phyloP scores from a whole-genome alignment of 108 stramenopile species.

The Ochromonas danica region DNA sequence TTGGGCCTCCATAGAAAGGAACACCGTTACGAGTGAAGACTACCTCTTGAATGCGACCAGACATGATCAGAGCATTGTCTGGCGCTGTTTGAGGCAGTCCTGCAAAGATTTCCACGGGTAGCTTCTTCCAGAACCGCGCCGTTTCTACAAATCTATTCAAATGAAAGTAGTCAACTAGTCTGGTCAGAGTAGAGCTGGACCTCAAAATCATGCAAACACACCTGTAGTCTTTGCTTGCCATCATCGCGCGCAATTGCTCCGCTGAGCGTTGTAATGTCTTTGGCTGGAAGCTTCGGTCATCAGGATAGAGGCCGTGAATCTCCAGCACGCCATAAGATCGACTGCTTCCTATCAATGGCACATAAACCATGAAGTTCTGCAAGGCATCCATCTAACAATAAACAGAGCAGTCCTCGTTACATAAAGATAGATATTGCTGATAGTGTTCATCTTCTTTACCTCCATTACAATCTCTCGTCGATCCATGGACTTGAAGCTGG shows the following conservation, averaged over 20 bases:
- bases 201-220: not conserved
- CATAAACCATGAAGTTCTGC: slow-evolving; percentile 1
- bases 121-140: slow-evolving; percentile 10
- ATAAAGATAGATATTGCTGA: not conserved
- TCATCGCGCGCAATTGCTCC: slow-evolving; percentile 4
- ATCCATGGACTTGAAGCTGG: not conserved
- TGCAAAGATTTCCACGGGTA: not conserved
- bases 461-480: slow-evolving; percentile 6
- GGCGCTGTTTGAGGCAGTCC: not conserved
- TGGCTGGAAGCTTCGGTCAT: not conserved
- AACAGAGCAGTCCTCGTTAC: not conserved
- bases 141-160: not conserved
- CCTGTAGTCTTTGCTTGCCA: slow-evolving; percentile 12
- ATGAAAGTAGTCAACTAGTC: not conserved
- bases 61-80: not conserved
- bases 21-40: not conserved
- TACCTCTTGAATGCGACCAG: not conserved
- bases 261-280: not conserved
- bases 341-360: not conserved
- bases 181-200: not conserved
- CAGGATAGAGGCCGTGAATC: not conserved
- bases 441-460: not conserved
- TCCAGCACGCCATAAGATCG: slow-evolving; percentile 4
- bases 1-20: slow-evolving; percentile 24
- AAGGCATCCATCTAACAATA: not conserved